Percentiles rank a stretch among this genome's conserved stretches.
phyloP scores from a whole-genome alignment of 2,329 filamentous ascomycete genomes.

The Talaromyces sp. region DNA sequence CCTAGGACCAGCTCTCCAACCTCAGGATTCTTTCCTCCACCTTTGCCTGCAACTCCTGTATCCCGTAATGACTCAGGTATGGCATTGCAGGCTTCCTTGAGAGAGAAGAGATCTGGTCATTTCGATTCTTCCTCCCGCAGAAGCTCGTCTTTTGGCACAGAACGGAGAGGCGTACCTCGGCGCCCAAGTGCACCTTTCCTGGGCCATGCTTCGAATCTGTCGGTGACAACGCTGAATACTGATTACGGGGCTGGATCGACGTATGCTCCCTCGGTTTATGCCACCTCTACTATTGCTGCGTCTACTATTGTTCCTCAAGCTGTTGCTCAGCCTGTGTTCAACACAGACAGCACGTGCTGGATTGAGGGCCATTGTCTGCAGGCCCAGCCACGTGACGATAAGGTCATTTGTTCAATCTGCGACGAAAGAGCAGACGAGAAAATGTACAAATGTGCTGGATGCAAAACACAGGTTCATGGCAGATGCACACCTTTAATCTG shows the following conservation, averaged over 20 bases:
- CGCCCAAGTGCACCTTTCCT: constrained; percentile 72
- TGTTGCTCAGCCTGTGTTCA: constrained; percentile 39
- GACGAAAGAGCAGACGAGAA: constrained; percentile 60
- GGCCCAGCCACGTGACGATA: constrained; percentile 45
- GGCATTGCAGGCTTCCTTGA: constrained; percentile 76
- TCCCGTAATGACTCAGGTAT: constrained; percentile 91
- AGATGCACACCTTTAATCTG: constrained; percentile 61
- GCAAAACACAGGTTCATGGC: constrained; percentile 55
- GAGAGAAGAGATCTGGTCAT: constrained; percentile 92
- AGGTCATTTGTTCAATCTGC: constrained; percentile 48
- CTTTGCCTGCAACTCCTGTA: constrained; percentile 72
- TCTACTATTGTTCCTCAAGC: constrained; percentile 52
- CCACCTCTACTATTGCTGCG: constrained; percentile 51
- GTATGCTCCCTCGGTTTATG: constrained; percentile 52
- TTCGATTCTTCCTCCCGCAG: constrained; percentile 79
- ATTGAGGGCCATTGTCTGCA: constrained; percentile 52
- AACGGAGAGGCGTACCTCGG: constrained; percentile 58
- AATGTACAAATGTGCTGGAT: constrained; percentile 50
- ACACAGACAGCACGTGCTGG: constrained; percentile 45
- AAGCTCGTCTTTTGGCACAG: constrained; percentile 88
- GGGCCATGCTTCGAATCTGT: constrained; percentile 53
- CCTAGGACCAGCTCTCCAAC: constrained; percentile 67
- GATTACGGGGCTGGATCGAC: constrained; percentile 41
- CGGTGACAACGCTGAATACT: constrained; percentile 47
- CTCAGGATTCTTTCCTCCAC: constrained; percentile 74